phyloP scores from a whole-genome alignment of 495 filamentous ascomycete genomes.

The Staphylotrichum longicolle region DNA sequence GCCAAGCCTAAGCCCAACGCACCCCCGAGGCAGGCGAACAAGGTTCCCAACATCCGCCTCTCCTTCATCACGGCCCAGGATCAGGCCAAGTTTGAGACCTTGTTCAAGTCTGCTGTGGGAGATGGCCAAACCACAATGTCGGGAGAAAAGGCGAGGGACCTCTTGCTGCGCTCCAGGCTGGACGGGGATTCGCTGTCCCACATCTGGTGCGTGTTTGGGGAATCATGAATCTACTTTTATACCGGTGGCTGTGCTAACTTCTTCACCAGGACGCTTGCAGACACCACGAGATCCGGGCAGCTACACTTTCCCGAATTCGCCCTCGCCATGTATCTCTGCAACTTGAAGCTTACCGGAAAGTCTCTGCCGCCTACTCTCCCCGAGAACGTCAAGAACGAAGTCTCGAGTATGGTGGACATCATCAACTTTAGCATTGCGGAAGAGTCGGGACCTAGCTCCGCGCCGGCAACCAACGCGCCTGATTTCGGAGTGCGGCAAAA shows the following conservation, averaged over 20 bases:
- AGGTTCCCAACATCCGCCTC: constrained; percentile 92
- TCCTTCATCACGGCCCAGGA: constrained; percentile 95
- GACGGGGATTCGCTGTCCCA: constrained; percentile 76
- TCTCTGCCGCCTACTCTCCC: constrained; percentile 70
- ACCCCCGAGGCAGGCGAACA: constrained; percentile 49
- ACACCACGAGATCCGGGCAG: constrained; percentile 95
- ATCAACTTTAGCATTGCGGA: constrained; percentile 94
- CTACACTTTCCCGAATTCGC: constrained; percentile 98
- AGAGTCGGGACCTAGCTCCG: constrained; percentile 49
- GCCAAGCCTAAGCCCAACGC: constrained; percentile 51
- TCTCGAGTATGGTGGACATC: constrained; percentile 99
- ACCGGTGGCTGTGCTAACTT: constrained; percentile 1
- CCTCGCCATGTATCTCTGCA: constrained; percentile 98
- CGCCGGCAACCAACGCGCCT: constrained; percentile 65
- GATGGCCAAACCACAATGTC: constrained; percentile 79
- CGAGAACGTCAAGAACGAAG: constrained; percentile 88
- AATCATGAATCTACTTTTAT: background rate
- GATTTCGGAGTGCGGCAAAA: constrained; percentile 68
- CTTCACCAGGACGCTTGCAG: constrained; percentile 73
- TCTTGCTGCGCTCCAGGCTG: constrained; percentile 83
- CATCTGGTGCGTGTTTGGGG: constrained; percentile 65
- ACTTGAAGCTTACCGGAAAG: constrained; percentile 85
- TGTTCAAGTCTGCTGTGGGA: constrained; percentile 94
- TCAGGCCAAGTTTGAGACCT: constrained; percentile 95
- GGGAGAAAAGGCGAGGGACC: constrained; percentile 85